Evolutionary conservation across 129 eudicot species (phyloP), one percentile per base, ranked within the genome.

Genomic region (Apium graveolens): DNA sequence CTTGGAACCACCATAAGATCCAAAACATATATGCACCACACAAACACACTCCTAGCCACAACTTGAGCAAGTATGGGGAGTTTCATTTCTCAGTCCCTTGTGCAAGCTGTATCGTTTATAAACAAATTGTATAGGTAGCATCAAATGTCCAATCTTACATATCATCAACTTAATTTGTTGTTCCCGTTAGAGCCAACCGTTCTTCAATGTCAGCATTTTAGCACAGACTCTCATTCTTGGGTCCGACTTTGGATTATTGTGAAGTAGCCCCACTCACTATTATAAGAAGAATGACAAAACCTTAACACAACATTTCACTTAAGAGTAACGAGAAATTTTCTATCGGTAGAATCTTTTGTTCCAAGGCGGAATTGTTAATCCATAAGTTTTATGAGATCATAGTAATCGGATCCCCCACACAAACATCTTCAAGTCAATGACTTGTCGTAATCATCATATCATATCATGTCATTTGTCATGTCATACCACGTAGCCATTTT

Each of bases 181-280:
- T 60, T 60, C 68, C 68, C 32, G 68, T 26, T 7, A n/a, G 34
- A 26, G 68, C 68, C 16, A 60, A 60, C 68, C 68, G 32, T 60
- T 60, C 32, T 60, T 60, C 68, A 60, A 60, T 60, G 68, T 60
- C 68, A 60, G 68, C 68, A 60, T 60, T 60, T n/a, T 34, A n/a
- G 3, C 10, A n/a, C 68, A 60, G 32, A 60, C 9, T 60, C 68
- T n/a, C 68, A n/a, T 3, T 8, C 66, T 57, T 60, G 16, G 68
- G 34, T n/a, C 68, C 68, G 21, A 12, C 68, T 26, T n/a, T 26
- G 32, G 68, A 57, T 57, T 57, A 48, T 4, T 42, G 3, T 42
- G 9, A 48, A 48, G 1, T 16, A 45, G 18, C 18, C 45, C 13
- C 45, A 5, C 1, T 11, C 7, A 7, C 45, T n/a, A 13, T 42